Evolutionary conservation across 345 rosid genomes (phyloP).

Genomic region (Hypericum androsaemum): DNA sequence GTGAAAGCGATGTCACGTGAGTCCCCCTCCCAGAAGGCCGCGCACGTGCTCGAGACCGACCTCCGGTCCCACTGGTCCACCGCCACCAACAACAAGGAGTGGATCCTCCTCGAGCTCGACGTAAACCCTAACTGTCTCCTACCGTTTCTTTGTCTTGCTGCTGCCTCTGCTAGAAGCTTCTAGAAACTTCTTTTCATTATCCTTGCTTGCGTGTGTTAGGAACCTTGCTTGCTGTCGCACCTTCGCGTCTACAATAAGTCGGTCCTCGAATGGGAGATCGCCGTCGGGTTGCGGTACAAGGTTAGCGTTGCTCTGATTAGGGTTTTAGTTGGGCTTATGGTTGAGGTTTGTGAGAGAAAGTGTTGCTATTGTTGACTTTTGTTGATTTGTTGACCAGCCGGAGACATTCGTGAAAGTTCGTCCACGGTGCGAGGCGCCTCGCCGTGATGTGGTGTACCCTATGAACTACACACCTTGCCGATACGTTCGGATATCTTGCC

Average conservation of each 20-base stretch:
- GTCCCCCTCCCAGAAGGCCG: slow-evolving; percentile 66
- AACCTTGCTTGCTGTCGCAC: slow-evolving; percentile 70
- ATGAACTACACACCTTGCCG: slow-evolving; percentile 74
- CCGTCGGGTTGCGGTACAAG: slow-evolving; percentile 75
- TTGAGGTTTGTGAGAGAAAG: neutral
- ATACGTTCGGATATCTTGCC: slow-evolving; percentile 69
- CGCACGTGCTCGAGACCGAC: slow-evolving; percentile 65
- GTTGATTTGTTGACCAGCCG: slow-evolving; percentile 40
- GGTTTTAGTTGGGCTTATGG: neutral
- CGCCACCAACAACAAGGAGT: slow-evolving; percentile 76
- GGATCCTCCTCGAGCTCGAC: slow-evolving; percentile 80
- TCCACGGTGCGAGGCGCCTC: slow-evolving; percentile 87
- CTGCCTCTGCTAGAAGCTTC: neutral
- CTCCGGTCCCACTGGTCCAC: slow-evolving; percentile 87
- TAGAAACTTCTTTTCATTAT: neutral
- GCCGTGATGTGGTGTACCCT: slow-evolving; percentile 74
- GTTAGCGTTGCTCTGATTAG: slow-evolving; percentile 19
- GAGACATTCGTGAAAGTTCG: slow-evolving; percentile 75
- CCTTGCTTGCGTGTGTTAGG: slow-evolving; percentile 27
- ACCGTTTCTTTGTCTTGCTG: neutral
- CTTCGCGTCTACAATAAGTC: slow-evolving; percentile 72
- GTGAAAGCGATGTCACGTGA: slow-evolving; percentile 72
- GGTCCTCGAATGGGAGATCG: slow-evolving; percentile 83
- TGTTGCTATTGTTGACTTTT: slow-evolving; percentile 1
- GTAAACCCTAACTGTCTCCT: slow-evolving; percentile 21